A percentile compares a stretch with the other conserved stretches of the same genome.
phyloP scores from a whole-genome alignment of 2,329 filamentous ascomycete species.

The Cladosporium sp. region DNA sequence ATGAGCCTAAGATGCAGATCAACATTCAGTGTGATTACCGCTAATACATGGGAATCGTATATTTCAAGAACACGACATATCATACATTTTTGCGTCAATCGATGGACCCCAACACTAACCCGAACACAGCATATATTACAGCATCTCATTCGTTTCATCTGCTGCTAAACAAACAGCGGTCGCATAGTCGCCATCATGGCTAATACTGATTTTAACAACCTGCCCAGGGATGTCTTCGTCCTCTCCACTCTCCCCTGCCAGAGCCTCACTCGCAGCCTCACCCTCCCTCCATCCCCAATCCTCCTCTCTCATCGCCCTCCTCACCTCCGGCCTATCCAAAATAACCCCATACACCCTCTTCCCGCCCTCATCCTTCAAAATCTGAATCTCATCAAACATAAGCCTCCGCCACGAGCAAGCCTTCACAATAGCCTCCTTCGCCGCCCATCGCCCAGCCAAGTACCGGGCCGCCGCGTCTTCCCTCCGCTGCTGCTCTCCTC shows the following conservation, averaged over 20 bases:
- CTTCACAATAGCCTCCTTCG: constrained; percentile 54
- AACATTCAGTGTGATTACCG: neutral
- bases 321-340: constrained; percentile 43
- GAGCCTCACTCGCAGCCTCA: neutral
- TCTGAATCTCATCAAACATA: constrained; percentile 40
- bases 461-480: constrained; percentile 7
- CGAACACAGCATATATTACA: neutral
- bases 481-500: neutral
- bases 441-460: constrained; percentile 40
- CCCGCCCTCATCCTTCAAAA: constrained; percentile 42
- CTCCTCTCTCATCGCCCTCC: neutral
- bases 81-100: neutral
- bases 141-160: constrained; percentile 13
- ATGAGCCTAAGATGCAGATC: neutral
- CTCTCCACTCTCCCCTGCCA: neutral
- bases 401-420: constrained; percentile 35
- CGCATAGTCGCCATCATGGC: constrained; percentile 83
- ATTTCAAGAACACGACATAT: neutral
- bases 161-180: constrained; percentile 66
- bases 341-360: constrained; percentile 63
- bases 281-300: neutral
- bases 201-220: constrained; percentile 74
- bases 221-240: constrained; percentile 39
- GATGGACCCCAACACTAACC: neutral
- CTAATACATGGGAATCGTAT: neutral